These are phyloP conservation scores for Diplodia intermedia DNA, from an alignment of 2,329 filamentous ascomycete species.

Conservation along the genomic window DNA sequence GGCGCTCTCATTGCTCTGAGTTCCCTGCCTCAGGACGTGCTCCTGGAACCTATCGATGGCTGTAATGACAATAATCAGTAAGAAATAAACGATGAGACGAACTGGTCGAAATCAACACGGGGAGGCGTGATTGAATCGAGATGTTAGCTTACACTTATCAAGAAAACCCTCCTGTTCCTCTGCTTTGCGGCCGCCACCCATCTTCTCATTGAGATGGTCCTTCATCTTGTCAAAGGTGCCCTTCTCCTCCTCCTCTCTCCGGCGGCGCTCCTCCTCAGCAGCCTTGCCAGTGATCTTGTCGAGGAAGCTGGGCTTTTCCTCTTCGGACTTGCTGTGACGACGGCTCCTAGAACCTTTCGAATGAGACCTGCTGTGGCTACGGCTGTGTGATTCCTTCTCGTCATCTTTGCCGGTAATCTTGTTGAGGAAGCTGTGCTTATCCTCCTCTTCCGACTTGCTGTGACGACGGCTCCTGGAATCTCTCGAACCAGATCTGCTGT, in stretches of 20 bases:
- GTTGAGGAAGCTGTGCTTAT: slow-evolving; percentile 18
- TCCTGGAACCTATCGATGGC: slow-evolving; percentile 33
- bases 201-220: slow-evolving; percentile 28
- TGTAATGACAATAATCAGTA: slow-evolving; percentile 29
- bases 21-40: slow-evolving; percentile 25
- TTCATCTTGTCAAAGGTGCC: slow-evolving; percentile 16
- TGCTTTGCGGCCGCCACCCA: slow-evolving; percentile 26
- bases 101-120: slow-evolving; percentile 18
- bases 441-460: slow-evolving; percentile 9
- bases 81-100: slow-evolving; percentile 15
- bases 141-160: slow-evolving; percentile 30
- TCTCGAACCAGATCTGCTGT: slow-evolving; percentile 25
- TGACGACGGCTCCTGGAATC: slow-evolving; percentile 15
- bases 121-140: not conserved
- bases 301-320: slow-evolving; percentile 31
- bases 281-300: slow-evolving; percentile 32
- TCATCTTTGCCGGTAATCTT: slow-evolving; percentile 13
- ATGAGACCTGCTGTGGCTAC: slow-evolving; percentile 8
- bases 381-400: slow-evolving; percentile 14
- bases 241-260: slow-evolving; percentile 29
- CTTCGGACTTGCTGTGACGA: slow-evolving; percentile 11
- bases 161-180: slow-evolving; percentile 32
- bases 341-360: slow-evolving; percentile 14
- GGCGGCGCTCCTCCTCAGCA: slow-evolving; percentile 26
- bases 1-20: slow-evolving; percentile 28